Evolutionary conservation across 2,329 filamentous ascomycete species (phyloP).

Genomic region (Fusarium sp.): DNA sequence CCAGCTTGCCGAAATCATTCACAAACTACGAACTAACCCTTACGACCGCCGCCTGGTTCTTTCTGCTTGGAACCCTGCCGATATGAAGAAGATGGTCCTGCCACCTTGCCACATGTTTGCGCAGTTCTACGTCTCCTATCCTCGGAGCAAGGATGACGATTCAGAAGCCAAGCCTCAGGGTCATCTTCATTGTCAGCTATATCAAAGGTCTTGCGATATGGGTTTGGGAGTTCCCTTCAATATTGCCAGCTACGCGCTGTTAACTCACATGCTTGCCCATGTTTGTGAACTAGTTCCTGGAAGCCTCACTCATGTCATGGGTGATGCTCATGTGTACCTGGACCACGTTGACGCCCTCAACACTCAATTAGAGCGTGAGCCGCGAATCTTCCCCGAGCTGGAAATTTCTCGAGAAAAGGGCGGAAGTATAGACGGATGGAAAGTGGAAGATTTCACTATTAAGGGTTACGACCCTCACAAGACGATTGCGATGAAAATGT

Average conservation of each 20-base stretch:
- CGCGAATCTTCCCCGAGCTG: slow-evolving; percentile 81
- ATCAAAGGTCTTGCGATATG: slow-evolving; percentile 97
- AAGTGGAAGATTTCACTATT: slow-evolving; percentile 85
- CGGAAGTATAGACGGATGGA: slow-evolving; percentile 90
- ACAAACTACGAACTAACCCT: slow-evolving; percentile 83
- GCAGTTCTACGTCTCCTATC: slow-evolving; percentile 91
- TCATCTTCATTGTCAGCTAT: slow-evolving; percentile 85
- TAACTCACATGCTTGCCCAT: slow-evolving; percentile 95
- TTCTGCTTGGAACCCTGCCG: slow-evolving; percentile 91
- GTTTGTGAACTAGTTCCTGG: slow-evolving; percentile 86
- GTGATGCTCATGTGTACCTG: slow-evolving; percentile 94
- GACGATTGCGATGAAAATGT: slow-evolving; percentile 98
- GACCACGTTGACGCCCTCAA: slow-evolving; percentile 91
- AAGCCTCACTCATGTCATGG: slow-evolving; percentile 93
- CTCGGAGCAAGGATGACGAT: slow-evolving; percentile 48
- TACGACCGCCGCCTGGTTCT: slow-evolving; percentile 92
- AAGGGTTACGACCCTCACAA: slow-evolving; percentile 91
- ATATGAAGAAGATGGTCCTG: slow-evolving; percentile 87
- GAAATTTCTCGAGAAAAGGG: slow-evolving; percentile 74
- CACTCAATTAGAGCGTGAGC: slow-evolving; percentile 81
- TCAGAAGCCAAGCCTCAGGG: slow-evolving; percentile 63
- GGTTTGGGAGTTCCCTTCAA: slow-evolving; percentile 98
- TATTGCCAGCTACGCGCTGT: slow-evolving; percentile 90
- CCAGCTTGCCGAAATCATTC: slow-evolving; percentile 88
- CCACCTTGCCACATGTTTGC: slow-evolving; percentile 98